phyloP scores from a whole-genome alignment of 2,329 filamentous ascomycete species.

The Neonectria coccinea region DNA sequence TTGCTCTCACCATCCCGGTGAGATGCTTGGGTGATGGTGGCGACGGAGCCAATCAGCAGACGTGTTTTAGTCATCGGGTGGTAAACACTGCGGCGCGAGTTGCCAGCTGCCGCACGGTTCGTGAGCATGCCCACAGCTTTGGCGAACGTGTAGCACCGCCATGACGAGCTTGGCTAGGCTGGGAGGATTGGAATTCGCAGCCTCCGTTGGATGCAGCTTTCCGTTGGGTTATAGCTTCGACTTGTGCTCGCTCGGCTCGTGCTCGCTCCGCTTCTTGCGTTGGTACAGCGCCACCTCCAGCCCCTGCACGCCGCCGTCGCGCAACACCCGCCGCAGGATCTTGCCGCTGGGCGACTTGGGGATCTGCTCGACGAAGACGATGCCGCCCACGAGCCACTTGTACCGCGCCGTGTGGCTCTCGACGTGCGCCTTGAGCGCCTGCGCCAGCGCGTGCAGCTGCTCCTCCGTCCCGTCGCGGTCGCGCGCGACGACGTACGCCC shows the following conservation, averaged over 20 bases:
- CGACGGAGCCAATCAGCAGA: conserved; percentile 49
- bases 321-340: conserved; percentile 58
- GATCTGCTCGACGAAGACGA: conserved; percentile 75
- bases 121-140: not conserved
- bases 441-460: conserved; percentile 58
- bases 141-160: not conserved
- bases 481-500: conserved; percentile 69
- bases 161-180: not conserved
- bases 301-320: conserved; percentile 54
- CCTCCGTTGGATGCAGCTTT: no score
- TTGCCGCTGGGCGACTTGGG: conserved; percentile 76
- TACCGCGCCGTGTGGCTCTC: conserved; percentile 69
- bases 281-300: conserved; percentile 46
- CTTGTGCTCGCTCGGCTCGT: not conserved
- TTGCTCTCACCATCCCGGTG: conserved; percentile 4
- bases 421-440: conserved; percentile 68
- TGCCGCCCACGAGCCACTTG: conserved; percentile 77
- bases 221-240: conserved; percentile 12
- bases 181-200: not conserved
- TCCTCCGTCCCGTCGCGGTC: conserved; percentile 46
- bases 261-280: conserved; percentile 36
- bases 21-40: not conserved
- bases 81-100: conserved; percentile 33
- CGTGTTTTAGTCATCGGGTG: conserved; percentile 50
- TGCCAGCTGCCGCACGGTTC: not conserved